These are phyloP conservation scores for Triticum dicoccoides DNA, from an alignment of 176 grass and related monocot genomes.

Conservation along the genomic window DNA sequence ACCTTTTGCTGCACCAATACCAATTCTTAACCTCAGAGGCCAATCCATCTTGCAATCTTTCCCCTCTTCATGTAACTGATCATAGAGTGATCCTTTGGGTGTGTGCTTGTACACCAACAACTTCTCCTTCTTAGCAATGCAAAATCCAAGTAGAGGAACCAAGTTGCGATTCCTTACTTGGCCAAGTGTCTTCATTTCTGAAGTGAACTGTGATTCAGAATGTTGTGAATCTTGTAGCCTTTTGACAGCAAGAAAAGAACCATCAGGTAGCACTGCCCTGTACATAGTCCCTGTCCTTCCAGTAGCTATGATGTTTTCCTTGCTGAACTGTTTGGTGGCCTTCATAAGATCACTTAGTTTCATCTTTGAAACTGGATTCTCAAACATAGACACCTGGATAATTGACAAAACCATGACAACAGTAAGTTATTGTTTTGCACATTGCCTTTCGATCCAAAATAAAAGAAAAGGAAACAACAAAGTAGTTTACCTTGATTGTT, in stretches of 20 bases:
- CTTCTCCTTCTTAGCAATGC: constrained; percentile 73
- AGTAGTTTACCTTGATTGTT: constrained; percentile 56
- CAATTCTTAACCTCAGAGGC: constrained; percentile 68
- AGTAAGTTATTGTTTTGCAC: not conserved
- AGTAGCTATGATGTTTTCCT: constrained; percentile 66
- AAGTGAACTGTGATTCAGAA: constrained; percentile 80
- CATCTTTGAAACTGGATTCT: constrained; percentile 91
- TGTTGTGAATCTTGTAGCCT: constrained; percentile 82
- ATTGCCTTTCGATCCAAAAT: not conserved
- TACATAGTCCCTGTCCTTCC: constrained; percentile 83
- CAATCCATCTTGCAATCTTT: constrained; percentile 49
- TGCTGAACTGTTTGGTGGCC: constrained; percentile 76
- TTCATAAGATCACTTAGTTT: constrained; percentile 91
- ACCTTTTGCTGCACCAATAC: constrained; percentile 74
- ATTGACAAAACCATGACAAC: constrained; percentile 6
- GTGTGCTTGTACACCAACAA: constrained; percentile 88
- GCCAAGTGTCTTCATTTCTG: constrained; percentile 87
- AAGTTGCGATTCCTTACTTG: constrained; percentile 79
- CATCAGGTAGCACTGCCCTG: constrained; percentile 75
- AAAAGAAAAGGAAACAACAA: not conserved
- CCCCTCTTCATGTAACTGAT: constrained; percentile 50
- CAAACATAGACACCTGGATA: constrained; percentile 84
- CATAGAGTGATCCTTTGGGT: constrained; percentile 69
- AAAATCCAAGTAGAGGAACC: constrained; percentile 81
- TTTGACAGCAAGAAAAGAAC: constrained; percentile 78